Percentiles rank a stretch among this genome's conserved stretches.
Conservation (phyloP, 139 green algal genomes). For the Chlamydomonas sphaeroides region DNA sequence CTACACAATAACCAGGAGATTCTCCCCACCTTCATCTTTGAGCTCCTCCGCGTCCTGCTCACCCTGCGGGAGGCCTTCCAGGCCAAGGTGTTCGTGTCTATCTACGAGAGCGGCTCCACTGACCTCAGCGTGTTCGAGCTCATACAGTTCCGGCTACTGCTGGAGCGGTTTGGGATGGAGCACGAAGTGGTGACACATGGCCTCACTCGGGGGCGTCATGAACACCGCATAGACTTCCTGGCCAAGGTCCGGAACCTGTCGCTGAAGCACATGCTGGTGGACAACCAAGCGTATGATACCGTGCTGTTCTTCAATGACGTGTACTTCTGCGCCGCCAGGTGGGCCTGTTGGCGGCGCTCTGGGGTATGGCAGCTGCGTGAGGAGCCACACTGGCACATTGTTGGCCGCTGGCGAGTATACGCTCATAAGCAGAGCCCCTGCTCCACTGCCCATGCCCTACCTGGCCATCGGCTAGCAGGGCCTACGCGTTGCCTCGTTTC, state of each 20-base stretch:
- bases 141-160: conserved; percentile 5
- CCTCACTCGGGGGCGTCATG: not conserved
- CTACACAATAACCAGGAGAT: conserved; percentile 52
- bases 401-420: too few species aligned
- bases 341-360: too few species aligned
- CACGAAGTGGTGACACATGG: not conserved
- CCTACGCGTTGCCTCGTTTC: too few species aligned
- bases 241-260: conserved; percentile 45
- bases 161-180: not conserved
- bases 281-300: not conserved
- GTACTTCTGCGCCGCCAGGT: conserved; percentile 61
- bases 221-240: conserved; percentile 56
- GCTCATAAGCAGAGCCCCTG: too few species aligned
- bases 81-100: conserved; percentile 43
- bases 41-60: conserved; percentile 20
- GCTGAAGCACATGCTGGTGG: conserved; percentile 23
- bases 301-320: conserved; percentile 68
- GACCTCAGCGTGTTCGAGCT: conserved; percentile 36
- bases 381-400: too few species aligned
- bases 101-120: conserved; percentile 61
- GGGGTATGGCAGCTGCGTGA: too few species aligned
- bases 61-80: not conserved
- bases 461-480: too few species aligned
- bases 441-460: too few species aligned
- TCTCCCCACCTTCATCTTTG: conserved; percentile 54